Evolutionary conservation across 108 stramenopile genomes (phyloP), one percentile per base, ranked within the genome.

Genomic region (Thalassiosira profunda): DNA sequence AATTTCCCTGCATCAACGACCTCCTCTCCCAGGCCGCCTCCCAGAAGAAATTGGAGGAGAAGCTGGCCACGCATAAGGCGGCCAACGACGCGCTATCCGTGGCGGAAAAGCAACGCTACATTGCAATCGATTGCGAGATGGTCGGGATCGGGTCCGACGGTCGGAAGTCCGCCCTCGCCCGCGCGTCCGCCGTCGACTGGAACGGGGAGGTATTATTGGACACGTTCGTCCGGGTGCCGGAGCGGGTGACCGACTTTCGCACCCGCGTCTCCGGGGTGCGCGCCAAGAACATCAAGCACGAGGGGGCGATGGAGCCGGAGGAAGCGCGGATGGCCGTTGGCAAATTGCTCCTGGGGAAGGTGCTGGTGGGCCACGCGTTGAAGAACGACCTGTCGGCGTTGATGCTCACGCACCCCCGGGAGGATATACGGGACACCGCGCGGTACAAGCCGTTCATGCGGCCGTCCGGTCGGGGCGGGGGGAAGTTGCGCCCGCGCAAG

Each of bases 41-140:
- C 25, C 44, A 77, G 36, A 64, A 81, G 48, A 72, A 77, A 49
- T 37, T 73, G 41, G 14, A 72, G 33, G 48, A 86, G 60, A 58
- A 67, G 52, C 43, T 64, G 20, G 20, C 46, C 20, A 57, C 73
- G 45, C 74, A 31, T 35, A 70, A 64, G 54, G 72, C 86, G 37
- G 74, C 59, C 61, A 81, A 60, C 18, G 61, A 80, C 33, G 82
- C 72, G 24, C 38, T 80, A 0, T 75, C 84, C 34, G 21, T 55
- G 20, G 57, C 76, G 26, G 61, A 80, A 26, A 57, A 81, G 55
- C 37, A 64, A 25, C 74, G 73, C 30, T 96, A 93, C 63, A 54
- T 94, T 24, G 97, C 92, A 8, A 57, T 99, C 49, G 98, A 99
- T 80, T 99, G 98, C 73, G 98, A 99, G 74, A 99, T 99, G 98